Conservation (phyloP, 352 stramenopile genomes). For the Pilasporangium apinafurcum region DNA sequence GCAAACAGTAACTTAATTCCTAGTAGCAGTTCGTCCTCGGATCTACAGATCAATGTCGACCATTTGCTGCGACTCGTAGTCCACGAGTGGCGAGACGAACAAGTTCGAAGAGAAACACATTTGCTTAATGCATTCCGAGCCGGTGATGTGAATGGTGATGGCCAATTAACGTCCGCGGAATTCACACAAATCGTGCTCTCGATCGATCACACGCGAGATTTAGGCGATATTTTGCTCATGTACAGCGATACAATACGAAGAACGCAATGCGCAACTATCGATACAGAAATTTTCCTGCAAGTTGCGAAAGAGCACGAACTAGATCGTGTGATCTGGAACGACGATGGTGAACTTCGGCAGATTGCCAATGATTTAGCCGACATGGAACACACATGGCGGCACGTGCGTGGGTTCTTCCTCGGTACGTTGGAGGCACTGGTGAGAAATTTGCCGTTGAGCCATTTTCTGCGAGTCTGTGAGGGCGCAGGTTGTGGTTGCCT, state of each 20-base stretch:
- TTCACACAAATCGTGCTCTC: constrained; percentile 76
- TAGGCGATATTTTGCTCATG: constrained; percentile 71
- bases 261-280: constrained; percentile 46
- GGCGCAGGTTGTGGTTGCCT: constrained; percentile 72
- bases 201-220: constrained; percentile 60
- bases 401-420: constrained; percentile 55
- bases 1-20: too few relatives aligned
- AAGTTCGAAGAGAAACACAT: constrained; percentile 55
- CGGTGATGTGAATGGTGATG: constrained; percentile 76
- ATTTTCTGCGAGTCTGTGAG: constrained; percentile 65
- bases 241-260: constrained; percentile 74
- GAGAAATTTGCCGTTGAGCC: constrained; percentile 29
- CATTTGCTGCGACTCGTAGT: constrained; percentile 60
- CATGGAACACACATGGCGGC: constrained; percentile 54
- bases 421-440: constrained; percentile 59
- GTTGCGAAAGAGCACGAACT: constrained; percentile 74
- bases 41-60: constrained; percentile 57
- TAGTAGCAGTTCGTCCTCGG: constrained; percentile 4
- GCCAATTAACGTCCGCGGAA: constrained; percentile 64
- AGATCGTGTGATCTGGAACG: constrained; percentile 59
- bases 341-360: constrained; percentile 58
- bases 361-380: constrained; percentile 61
- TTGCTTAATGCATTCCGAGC: constrained; percentile 69
- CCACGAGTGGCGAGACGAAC: constrained; percentile 62
- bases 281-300: constrained; percentile 58